Evolutionary conservation across 1,284 basidiomycete species (phyloP).

Genomic region (Caloboletus inedulis): DNA sequence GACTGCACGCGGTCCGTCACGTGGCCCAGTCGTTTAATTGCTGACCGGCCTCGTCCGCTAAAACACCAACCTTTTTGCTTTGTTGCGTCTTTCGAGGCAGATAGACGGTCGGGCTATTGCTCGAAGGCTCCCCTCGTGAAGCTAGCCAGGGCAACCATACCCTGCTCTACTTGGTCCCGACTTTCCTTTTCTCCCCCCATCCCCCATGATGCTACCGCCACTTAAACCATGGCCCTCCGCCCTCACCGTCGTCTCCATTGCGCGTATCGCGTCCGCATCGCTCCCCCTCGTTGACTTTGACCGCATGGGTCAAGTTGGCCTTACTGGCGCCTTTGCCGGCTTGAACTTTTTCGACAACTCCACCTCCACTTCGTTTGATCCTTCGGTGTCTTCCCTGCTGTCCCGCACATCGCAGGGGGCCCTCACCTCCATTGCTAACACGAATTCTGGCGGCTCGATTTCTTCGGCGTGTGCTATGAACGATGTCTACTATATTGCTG

Average conservation of each 20-base stretch:
- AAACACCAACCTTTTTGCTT: neutral
- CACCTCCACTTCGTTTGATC: conserved; percentile 56
- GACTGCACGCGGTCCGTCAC: conserved; percentile 14
- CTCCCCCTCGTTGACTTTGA: conserved; percentile 85
- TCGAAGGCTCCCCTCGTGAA: neutral
- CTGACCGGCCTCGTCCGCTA: neutral
- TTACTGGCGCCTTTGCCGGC: conserved; percentile 84
- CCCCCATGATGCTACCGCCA: conserved; percentile 7
- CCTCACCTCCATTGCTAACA: conserved; percentile 62
- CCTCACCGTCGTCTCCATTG: conserved; percentile 21
- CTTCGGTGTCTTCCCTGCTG: conserved; percentile 66
- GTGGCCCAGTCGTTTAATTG: conserved; percentile 15
- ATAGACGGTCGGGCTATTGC: neutral
- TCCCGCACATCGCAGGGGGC: conserved; percentile 62
- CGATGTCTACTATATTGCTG: conserved; percentile 69
- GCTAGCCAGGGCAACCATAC: conserved; percentile 11
- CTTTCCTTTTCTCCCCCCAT: conserved; percentile 2
- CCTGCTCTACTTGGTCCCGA: conserved; percentile 6
- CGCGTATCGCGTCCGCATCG: conserved; percentile 48
- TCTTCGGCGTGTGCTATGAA: conserved; percentile 62
- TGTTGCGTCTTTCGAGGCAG: neutral
- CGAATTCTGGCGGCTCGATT: conserved; percentile 68
- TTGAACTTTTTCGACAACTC: conserved; percentile 71
- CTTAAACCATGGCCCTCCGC: conserved; percentile 13
- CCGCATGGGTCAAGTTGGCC: conserved; percentile 85